Base-by-base conservation (phyloP, 2,329 filamentous ascomycete species). In the Colletotrichum filicis region DNA sequence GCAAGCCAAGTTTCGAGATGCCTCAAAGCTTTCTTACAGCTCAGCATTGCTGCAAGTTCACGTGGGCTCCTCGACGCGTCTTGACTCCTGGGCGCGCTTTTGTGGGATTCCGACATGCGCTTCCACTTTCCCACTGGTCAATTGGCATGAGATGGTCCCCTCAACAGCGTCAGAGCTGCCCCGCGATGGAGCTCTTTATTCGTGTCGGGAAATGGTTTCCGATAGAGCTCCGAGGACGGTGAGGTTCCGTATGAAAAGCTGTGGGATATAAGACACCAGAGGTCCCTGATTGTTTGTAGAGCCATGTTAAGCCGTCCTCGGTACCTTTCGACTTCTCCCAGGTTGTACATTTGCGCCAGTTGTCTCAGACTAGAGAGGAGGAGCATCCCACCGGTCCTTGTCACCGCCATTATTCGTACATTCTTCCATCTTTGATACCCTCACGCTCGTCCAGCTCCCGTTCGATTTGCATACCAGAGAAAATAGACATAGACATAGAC, bases 141-240 rank as follows among this genome's bases (percentile, higher is more conserved):
- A 22, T 22, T 19, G 35, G 26, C n/a, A 28, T 30, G 14, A 8
- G 3, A 30, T 32, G 59, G 35, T 30, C 49, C 16, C 59, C 59
- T 49, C 37, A n/a, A 16, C 14, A 9, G 37, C 55, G 68, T 70
- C 68, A 32, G 62, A 55, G 68, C 19, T 46, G 62, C 62, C 68
- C 68, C 68, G 46, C 68, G 62, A 49, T 4, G 30, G n/a, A 59
- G 57, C 30, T 16, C 3, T 26, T n/a, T 56, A 35, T n/a, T 60
- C 42, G 32, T 59, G 61, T 53, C 68, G 68, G 68, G 55, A 67
- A 56, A 53, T 58, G 49, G 57, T 56, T 67, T 32, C 68, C 68
- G 68, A 61, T n/a, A 14, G 2, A 8, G 37, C 37, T 42, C 37
- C 37, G 16, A 30, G 16, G 22, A 46, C 57, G 46, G 28, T 53